Base-by-base conservation (phyloP, 2,329 filamentous ascomycete genomes). In the Calonectria multiphialidica region DNA sequence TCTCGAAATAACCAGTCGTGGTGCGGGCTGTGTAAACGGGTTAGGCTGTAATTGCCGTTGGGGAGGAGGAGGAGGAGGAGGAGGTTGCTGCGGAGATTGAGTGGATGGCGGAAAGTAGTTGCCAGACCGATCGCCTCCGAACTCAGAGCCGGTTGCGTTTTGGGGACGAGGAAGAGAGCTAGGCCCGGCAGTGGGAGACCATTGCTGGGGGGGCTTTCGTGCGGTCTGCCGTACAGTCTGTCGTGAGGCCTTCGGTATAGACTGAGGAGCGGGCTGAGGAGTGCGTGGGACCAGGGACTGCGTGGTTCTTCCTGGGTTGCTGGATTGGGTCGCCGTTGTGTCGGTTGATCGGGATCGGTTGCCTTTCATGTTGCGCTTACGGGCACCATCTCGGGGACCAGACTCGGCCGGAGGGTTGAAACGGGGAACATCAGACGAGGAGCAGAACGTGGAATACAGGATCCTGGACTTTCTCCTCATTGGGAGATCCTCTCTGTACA, bases 401-500 rank as follows among this genome's bases (percentile, higher is more conserved):
- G 37, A 23, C 18, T 55, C 57, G 3, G 57, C 16, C 5, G 64
- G 64, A 9, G 69, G 64, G 2, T 30, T 12, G 37, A 67, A 71
- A 15, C 66, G 53, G 21, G 69, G 69, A n/a, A 67, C 64, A 21
- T 49, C 57, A 5, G 9, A 25, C 16, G 47, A 13, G 1, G 63
- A 55, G n/a, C 64, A 67, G 21, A 71, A 71, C 13, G 49, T 21
- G 2, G 25, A 75, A 70, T 76, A 76, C 66, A 73, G 42, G 6
- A 63, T 53, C 61, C 62, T 71, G 15, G 72, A 25, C 18, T 76
- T 78, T 30, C 72, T 25, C 25, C 21, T 35, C 64, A 71, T 63
- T 9, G 64, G 45, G 18, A 45, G 15, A 37, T 71, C 64, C 12
- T 71, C 64, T 3, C n/a, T 28, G 70, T 45, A 67, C 16, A 45